phyloP scores from a whole-genome alignment of 306 rosid genomes.

The Begonia loranthoides region DNA sequence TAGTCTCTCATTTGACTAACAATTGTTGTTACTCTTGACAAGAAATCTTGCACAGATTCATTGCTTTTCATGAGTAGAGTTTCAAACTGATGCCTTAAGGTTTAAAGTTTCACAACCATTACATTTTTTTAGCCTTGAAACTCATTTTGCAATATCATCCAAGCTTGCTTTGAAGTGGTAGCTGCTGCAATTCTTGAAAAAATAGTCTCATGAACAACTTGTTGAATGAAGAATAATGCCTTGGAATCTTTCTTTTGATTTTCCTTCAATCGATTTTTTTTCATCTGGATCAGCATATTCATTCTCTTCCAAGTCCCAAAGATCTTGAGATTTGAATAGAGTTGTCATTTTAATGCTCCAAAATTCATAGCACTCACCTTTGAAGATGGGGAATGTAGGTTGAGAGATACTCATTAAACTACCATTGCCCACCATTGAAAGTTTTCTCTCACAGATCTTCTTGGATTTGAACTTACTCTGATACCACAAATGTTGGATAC shows the following conservation, averaged over 20 bases:
- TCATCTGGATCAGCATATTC: not conserved
- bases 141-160: not conserved
- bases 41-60: not conserved
- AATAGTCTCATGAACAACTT: not conserved
- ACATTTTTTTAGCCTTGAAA: not conserved
- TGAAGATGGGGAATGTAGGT: not conserved
- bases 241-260: conserved; percentile 1
- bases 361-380: conserved; percentile 1
- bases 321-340: not conserved
- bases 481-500: not conserved
- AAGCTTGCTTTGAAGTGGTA: not conserved
- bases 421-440: not conserved
- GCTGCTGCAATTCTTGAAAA: not conserved
- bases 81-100: not conserved
- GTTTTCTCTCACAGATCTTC: not conserved
- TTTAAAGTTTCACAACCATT: too few relatives aligned
- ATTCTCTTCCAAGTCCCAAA: conserved; percentile 1
- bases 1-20: not conserved
- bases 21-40: not conserved
- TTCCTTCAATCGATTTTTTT: not conserved
- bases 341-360: conserved; percentile 5
- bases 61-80: not conserved
- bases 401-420: not conserved
- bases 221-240: not conserved
- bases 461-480: not conserved